A percentile compares a stretch with the other conserved stretches of the same genome.
Evolutionary conservation across 2,329 filamentous ascomycete genomes (phyloP).

Genomic region (Phaeosphaeriaceae sp.): DNA sequence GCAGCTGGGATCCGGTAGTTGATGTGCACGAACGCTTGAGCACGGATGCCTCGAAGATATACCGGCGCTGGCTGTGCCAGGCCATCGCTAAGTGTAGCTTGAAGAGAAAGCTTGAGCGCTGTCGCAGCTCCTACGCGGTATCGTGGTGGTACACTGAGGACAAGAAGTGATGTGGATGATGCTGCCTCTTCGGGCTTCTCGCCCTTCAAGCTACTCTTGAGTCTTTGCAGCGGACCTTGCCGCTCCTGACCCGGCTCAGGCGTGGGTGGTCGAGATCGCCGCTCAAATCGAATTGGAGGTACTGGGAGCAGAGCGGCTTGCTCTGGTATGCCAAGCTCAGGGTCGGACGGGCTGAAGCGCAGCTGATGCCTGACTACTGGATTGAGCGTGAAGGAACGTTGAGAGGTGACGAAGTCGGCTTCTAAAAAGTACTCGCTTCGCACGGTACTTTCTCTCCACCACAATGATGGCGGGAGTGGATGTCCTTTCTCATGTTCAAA

Average conservation of each 20-base stretch:
- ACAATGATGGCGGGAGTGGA: conserved; percentile 26
- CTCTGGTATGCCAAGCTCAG: conserved; percentile 11
- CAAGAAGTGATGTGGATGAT: conserved; percentile 20
- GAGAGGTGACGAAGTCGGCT: conserved; percentile 20
- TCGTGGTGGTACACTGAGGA: conserved; percentile 16
- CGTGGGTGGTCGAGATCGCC: conserved; percentile 16
- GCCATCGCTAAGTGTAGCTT: conserved; percentile 12
- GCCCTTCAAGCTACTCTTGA: conserved; percentile 15
- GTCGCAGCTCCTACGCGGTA: conserved; percentile 21
- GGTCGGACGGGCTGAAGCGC: conserved; percentile 24
- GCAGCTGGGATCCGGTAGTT: conserved; percentile 21
- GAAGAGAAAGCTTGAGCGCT: conserved; percentile 21
- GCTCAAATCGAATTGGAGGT: conserved; percentile 19
- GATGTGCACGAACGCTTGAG: conserved; percentile 21
- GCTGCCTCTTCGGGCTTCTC: conserved; percentile 14
- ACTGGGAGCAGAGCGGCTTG: conserved; percentile 9
- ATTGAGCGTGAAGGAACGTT: conserved; percentile 23
- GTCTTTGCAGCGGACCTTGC: conserved; percentile 11
- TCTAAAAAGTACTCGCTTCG: conserved; percentile 30
- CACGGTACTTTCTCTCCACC: conserved; percentile 22
- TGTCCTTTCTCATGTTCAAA: conserved; percentile 24
- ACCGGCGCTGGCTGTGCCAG: conserved; percentile 15
- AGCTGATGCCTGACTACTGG: conserved; percentile 24
- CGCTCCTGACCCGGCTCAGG: conserved; percentile 14
- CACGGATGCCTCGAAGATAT: conserved; percentile 29